Percentiles rank a stretch among this genome's conserved stretches.
Evolutionary conservation across 306 rosid species (phyloP).

Genomic region (Albizia julibrissin): DNA sequence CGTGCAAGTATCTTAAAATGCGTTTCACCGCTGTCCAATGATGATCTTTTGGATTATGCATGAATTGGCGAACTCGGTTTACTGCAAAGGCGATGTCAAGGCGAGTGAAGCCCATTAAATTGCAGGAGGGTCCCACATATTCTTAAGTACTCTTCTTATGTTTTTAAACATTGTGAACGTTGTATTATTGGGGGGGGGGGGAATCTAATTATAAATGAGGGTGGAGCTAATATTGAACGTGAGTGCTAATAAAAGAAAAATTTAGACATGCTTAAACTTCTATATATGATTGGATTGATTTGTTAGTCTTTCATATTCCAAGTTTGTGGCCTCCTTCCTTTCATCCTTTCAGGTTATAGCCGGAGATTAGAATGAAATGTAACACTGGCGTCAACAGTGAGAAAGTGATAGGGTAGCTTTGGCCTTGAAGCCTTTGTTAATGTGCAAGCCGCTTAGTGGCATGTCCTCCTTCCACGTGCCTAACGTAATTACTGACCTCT

Average conservation of each 20-base stretch:
- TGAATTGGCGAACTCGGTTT: no score
- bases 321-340: not conserved
- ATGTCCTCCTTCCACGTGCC: slow-evolving; percentile 13
- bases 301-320: not conserved
- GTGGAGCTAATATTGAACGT: not conserved
- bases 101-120: no score
- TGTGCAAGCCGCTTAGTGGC: slow-evolving; percentile 36
- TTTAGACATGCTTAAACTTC: not conserved
- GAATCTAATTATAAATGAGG: not conserved
- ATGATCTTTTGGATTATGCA: no score
- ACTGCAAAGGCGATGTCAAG: no score
- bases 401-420: slow-evolving; percentile 37
- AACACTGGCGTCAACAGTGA: slow-evolving; percentile 43
- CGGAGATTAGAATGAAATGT: slow-evolving; percentile 33
- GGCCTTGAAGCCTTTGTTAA: slow-evolving; percentile 35
- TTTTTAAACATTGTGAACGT: not conserved
- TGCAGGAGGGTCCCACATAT: not conserved
- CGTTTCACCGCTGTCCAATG: no score
- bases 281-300: not conserved
- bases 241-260: not conserved
- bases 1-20: no score
- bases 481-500: not conserved
- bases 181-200: not conserved
- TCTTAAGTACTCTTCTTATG: no score
- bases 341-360: not conserved